A percentile compares a stretch with the other conserved stretches of the same genome.
Evolutionary conservation across 306 rosid genomes (phyloP).

Genomic region (Biancaea sappan): DNA sequence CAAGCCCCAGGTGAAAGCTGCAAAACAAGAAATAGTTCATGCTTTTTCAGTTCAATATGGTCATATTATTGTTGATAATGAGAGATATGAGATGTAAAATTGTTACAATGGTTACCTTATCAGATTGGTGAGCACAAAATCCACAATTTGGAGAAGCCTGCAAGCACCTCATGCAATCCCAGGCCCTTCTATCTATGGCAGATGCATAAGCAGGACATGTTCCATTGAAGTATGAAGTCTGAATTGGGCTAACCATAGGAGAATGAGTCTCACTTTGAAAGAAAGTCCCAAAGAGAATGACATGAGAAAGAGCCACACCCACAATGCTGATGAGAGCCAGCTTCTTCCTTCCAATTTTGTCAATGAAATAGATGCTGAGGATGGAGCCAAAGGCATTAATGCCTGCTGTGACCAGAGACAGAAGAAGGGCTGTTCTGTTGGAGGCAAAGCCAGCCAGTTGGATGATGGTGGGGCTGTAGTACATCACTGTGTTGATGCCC

Average conservation of each 20-base stretch:
- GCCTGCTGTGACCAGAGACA: slow-evolving; percentile 58
- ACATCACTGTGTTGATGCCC: slow-evolving; percentile 67
- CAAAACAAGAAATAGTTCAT: slow-evolving; percentile 11
- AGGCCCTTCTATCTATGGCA: slow-evolving; percentile 6
- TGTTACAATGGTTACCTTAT: slow-evolving; percentile 57
- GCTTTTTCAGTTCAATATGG: too few species aligned
- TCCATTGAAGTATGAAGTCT: slow-evolving; percentile 40
- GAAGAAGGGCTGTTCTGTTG: slow-evolving; percentile 53
- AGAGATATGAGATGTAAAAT: not conserved
- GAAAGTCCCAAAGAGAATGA: slow-evolving; percentile 48
- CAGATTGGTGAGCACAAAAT: slow-evolving; percentile 46
- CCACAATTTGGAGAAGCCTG: slow-evolving; percentile 58
- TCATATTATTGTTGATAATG: too few species aligned
- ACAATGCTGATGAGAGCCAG: slow-evolving; percentile 45
- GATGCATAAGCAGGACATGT: slow-evolving; percentile 52
- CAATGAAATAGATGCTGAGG: slow-evolving; percentile 57
- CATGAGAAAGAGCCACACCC: slow-evolving; percentile 44
- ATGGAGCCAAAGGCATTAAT: slow-evolving; percentile 60
- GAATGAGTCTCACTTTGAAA: slow-evolving; percentile 47
- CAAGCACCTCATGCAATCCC: slow-evolving; percentile 64
- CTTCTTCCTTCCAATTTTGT: slow-evolving; percentile 60
- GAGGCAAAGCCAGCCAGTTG: slow-evolving; percentile 65
- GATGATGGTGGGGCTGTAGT: slow-evolving; percentile 65
- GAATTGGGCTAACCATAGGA: slow-evolving; percentile 28
- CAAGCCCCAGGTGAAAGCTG: slow-evolving; percentile 69